A percentile compares a stretch with the other conserved stretches of the same genome.
These are phyloP conservation scores for Scalesia atractyloides DNA, from an alignment of 129 eudicot genomes.

Conservation along the genomic window DNA sequence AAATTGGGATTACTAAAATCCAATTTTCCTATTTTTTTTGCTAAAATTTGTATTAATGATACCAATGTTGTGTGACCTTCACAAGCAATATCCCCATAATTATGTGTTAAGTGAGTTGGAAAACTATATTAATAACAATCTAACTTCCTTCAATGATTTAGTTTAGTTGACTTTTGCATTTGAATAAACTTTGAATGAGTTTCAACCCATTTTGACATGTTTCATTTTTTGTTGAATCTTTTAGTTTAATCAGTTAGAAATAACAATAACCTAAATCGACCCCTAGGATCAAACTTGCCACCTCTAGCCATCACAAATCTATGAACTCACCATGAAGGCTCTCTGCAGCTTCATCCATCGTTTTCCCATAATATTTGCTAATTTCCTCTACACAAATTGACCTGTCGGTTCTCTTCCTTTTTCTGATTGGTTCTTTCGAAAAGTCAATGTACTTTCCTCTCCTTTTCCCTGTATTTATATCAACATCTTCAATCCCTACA, in stretches of 20 bases:
- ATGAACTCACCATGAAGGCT: constrained; percentile 14
- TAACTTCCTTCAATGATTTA: too few species aligned
- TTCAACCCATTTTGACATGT: background rate
- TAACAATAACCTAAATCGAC: background rate
- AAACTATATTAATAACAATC: too few species aligned
- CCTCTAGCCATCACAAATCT: constrained; percentile 1
- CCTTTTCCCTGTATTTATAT: background rate
- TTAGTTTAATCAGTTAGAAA: background rate
- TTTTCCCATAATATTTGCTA: background rate
- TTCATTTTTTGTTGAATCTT: background rate
- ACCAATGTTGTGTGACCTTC: too few species aligned
- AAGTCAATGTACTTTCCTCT: background rate
- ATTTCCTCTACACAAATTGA: constrained; percentile 1
- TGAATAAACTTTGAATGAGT: too few species aligned
- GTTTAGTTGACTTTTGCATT: too few species aligned
- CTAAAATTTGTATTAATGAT: too few species aligned
- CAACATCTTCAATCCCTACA: constrained; percentile 10
- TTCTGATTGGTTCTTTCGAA: background rate
- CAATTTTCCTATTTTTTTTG: too few species aligned
- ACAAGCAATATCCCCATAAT: too few species aligned
- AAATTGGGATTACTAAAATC: too few species aligned
- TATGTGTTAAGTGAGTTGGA: too few species aligned
- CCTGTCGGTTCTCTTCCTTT: constrained; percentile 1
- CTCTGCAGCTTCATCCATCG: constrained; percentile 24
- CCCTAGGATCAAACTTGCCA: background rate